Evolutionary conservation across 2,329 filamentous ascomycete species (phyloP).

Genomic region (Sarocladium kiliense): DNA sequence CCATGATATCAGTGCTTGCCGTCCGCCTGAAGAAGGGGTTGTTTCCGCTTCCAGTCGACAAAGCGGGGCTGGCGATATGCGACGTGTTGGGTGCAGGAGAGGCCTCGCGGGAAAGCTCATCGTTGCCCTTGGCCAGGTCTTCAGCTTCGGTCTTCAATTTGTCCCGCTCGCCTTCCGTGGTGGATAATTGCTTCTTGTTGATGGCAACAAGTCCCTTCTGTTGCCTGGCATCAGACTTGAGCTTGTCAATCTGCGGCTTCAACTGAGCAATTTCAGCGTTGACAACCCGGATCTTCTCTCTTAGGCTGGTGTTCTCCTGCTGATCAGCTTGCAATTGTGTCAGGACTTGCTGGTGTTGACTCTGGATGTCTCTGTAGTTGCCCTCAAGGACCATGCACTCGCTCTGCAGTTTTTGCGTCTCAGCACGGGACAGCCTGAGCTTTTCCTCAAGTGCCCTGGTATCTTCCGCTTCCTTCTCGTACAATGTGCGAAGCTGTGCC

Average conservation of each 20-base stretch:
- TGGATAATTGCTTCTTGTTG: constrained; percentile 95
- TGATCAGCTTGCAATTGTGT: constrained; percentile 78
- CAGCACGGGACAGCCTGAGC: constrained; percentile 66
- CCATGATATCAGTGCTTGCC: constrained; percentile 55
- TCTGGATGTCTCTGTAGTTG: constrained; percentile 73
- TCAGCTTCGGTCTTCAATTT: constrained; percentile 78
- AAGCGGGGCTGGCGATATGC: constrained; percentile 63
- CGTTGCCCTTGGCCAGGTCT: constrained; percentile 58
- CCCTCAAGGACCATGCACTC: constrained; percentile 82
- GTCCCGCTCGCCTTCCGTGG: constrained; percentile 82
- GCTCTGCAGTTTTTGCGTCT: constrained; percentile 77
- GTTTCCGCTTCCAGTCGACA: constrained; percentile 67
- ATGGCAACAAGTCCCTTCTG: constrained; percentile 96
- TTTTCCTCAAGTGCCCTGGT: constrained; percentile 83
- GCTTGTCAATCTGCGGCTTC: constrained; percentile 88
- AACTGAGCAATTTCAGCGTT: constrained; percentile 80
- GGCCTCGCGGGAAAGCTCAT: constrained; percentile 50
- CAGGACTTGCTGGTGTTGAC: constrained; percentile 72
- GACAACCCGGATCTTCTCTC: constrained; percentile 78
- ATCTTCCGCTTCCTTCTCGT: constrained; percentile 88
- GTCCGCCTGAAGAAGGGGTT: constrained; percentile 90
- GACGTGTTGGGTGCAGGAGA: constrained; percentile 42
- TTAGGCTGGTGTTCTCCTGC: constrained; percentile 78
- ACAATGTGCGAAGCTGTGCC: constrained; percentile 77
- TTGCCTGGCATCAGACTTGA: constrained; percentile 85